A percentile compares a stretch with the other conserved stretches of the same genome.
Evolutionary conservation across 129 eudicot genomes (phyloP).

Genomic region (Kitagawia praeruptora): DNA sequence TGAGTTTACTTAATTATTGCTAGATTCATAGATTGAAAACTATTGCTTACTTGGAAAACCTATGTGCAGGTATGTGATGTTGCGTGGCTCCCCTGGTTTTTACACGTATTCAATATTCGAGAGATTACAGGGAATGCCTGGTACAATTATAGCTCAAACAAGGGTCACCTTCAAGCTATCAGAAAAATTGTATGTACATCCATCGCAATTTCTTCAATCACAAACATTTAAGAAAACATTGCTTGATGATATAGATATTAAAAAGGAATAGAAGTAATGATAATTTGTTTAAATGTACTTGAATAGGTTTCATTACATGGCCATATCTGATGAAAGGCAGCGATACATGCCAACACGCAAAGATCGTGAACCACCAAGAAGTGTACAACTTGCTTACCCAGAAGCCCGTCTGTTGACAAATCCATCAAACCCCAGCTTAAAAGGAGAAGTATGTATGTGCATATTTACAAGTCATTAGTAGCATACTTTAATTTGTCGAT

Average conservation of each 20-base stretch:
- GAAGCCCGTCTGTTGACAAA: slow-evolving; percentile 32
- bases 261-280: not conserved
- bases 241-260: too few species aligned
- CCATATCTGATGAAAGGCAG: slow-evolving; percentile 32
- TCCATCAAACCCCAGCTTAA: slow-evolving; percentile 18
- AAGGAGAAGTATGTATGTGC: slow-evolving; percentile 27
- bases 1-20: too few species aligned
- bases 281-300: not conserved
- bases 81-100: slow-evolving; percentile 34
- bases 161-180: slow-evolving; percentile 32
- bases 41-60: not conserved
- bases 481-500: not conserved
- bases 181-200: slow-evolving; percentile 18
- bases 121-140: slow-evolving; percentile 31
- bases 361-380: slow-evolving; percentile 10
- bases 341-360: slow-evolving; percentile 29
- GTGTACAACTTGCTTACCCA: slow-evolving; percentile 19
- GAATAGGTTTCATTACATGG: slow-evolving; percentile 43
- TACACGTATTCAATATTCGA: slow-evolving; percentile 33
- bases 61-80: slow-evolving; percentile 30
- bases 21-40: not conserved
- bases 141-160: slow-evolving; percentile 18
- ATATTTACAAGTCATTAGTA: not conserved
- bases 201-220: not conserved
- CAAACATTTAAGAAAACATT: not conserved